Conservation (phyloP, 177 flowering plant genomes). For the Vitis hybrid region DNA sequence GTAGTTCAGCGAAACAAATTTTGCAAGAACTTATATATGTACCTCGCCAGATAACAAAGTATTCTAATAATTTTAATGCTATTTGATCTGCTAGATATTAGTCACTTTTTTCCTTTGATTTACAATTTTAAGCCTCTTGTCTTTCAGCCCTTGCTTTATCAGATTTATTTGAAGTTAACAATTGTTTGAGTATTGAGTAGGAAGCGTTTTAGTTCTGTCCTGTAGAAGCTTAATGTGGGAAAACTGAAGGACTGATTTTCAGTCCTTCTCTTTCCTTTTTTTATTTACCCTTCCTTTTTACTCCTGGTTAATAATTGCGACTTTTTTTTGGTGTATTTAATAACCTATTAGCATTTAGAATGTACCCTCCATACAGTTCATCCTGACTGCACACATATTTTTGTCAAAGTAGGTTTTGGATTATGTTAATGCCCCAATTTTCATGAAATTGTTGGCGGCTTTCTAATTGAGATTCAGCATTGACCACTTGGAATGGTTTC, state of each 20-base stretch:
- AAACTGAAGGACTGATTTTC: not conserved
- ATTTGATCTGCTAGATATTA: too few species aligned
- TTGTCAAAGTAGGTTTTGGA: not conserved
- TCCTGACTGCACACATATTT: not conserved
- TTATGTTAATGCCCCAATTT: not conserved
- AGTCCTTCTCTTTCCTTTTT: not conserved
- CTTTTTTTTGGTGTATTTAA: not conserved
- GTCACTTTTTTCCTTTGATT: too few species aligned
- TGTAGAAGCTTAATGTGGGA: not conserved
- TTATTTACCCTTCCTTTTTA: not conserved
- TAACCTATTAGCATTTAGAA: too few species aligned
- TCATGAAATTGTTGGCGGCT: not conserved
- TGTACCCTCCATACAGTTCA: too few species aligned
- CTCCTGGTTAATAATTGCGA: not conserved
- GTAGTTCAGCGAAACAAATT: slow-evolving; percentile 27
- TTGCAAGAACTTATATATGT: too few species aligned
- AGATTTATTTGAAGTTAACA: not conserved
- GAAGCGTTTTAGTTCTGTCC: not conserved
- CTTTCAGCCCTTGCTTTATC: too few species aligned
- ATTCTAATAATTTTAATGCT: too few species aligned
- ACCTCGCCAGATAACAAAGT: too few species aligned
- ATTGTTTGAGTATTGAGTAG: too few species aligned
- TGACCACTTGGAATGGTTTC: not conserved
- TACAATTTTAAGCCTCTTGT: too few species aligned
- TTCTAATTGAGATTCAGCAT: not conserved